phyloP scores from a whole-genome alignment of 352 stramenopile genomes.

The Globisporangium camurandrum region DNA sequence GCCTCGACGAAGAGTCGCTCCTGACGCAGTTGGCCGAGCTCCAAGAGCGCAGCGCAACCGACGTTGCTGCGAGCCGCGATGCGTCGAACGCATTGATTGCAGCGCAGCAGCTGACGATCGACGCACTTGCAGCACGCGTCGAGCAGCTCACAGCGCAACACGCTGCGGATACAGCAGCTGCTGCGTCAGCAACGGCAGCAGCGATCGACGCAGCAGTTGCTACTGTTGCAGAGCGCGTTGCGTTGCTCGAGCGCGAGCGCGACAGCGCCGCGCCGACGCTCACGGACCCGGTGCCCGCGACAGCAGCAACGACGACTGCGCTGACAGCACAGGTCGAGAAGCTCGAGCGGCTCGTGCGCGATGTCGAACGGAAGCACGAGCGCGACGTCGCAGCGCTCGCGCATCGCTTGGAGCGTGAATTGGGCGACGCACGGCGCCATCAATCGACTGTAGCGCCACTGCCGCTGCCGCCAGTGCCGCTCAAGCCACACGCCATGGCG shows the following conservation, averaged over 20 bases:
- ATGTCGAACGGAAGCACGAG: not conserved
- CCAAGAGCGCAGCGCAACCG: slow-evolving; percentile 43
- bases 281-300: not conserved
- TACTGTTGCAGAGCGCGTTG: not conserved
- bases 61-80: slow-evolving; percentile 21
- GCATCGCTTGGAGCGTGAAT: no score
- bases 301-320: not conserved
- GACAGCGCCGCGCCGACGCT: not conserved
- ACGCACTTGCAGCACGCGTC: slow-evolving; percentile 7
- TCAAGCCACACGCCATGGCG: not conserved
- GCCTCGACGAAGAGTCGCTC: slow-evolving; percentile 45
- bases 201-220: slow-evolving; percentile 1
- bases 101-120: slow-evolving; percentile 19
- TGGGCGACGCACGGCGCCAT: not conserved
- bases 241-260: not conserved
- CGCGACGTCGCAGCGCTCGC: not conserved
- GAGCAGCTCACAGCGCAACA: not conserved
- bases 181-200: slow-evolving; percentile 6
- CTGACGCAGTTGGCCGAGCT: slow-evolving; percentile 41
- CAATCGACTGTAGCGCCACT: not conserved
- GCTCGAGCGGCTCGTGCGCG: not conserved
- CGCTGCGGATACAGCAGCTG: not conserved
- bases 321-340: not conserved
- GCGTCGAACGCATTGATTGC: slow-evolving; percentile 15
- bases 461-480: not conserved